A percentile compares a stretch with the other conserved stretches of the same genome.
Evolutionary conservation across 2,329 filamentous ascomycete species (phyloP).

Genomic region (Aspergillus novofumigatus): DNA sequence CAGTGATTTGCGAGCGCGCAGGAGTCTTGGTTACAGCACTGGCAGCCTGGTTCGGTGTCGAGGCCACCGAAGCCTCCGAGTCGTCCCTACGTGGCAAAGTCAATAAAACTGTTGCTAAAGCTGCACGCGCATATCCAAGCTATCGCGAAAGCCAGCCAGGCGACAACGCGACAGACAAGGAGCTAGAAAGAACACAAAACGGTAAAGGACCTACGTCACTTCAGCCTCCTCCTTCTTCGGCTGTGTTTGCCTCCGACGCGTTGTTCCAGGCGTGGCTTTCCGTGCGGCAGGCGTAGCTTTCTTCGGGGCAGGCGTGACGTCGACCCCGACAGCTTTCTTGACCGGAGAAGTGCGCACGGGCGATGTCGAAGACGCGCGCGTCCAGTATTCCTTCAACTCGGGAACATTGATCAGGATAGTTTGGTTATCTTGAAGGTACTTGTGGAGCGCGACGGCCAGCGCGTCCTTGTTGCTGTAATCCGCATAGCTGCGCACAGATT

Average conservation of each 20-base stretch:
- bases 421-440: constrained; percentile 66
- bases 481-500: constrained; percentile 47
- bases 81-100: constrained; percentile 9
- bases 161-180: background rate
- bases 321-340: constrained; percentile 44
- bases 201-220: constrained; percentile 16
- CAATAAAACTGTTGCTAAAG: background rate
- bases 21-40: constrained; percentile 9
- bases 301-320: constrained; percentile 29
- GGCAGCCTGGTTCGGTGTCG: background rate
- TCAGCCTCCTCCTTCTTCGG: constrained; percentile 40
- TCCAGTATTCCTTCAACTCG: constrained; percentile 71
- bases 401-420: constrained; percentile 60
- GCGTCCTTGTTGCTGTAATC: constrained; percentile 73
- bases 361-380: constrained; percentile 36
- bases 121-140: background rate
- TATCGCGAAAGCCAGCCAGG: background rate
- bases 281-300: constrained; percentile 23
- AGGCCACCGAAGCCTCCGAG: constrained; percentile 4
- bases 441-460: constrained; percentile 70
- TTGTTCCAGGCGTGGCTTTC: constrained; percentile 25
- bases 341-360: constrained; percentile 43
- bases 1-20: constrained; percentile 9
- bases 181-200: background rate
- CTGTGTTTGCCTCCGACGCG: constrained; percentile 35